Evolutionary conservation across 2,329 filamentous ascomycete species (phyloP).

Genomic region (Alternaria postmessia): DNA sequence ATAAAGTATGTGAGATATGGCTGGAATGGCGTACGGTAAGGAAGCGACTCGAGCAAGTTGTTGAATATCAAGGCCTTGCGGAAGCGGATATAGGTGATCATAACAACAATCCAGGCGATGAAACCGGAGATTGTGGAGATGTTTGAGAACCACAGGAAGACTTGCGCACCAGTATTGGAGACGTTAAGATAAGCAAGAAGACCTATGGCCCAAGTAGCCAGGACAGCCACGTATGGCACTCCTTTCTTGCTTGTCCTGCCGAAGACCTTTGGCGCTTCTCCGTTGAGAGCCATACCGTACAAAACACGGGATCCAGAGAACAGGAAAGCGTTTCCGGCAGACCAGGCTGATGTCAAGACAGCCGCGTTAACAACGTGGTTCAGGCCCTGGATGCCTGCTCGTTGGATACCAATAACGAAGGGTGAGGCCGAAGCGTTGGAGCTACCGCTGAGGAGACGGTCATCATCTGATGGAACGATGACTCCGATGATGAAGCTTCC

Average conservation of each 20-base stretch:
- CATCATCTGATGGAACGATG: conserved; percentile 64
- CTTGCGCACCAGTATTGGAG: conserved; percentile 54
- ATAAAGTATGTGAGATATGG: conserved; percentile 66
- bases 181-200: conserved; percentile 61
- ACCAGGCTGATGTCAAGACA: conserved; percentile 76
- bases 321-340: conserved; percentile 74
- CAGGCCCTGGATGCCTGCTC: conserved; percentile 72
- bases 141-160: conserved; percentile 76
- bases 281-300: conserved; percentile 58
- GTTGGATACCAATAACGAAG: conserved; percentile 72
- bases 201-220: conserved; percentile 52
- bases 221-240: conserved; percentile 52
- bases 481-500: conserved; percentile 67
- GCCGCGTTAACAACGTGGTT: conserved; percentile 79
- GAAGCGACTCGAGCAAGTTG: conserved; percentile 64
- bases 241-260: conserved; percentile 56
- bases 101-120: conserved; percentile 64
- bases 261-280: conserved; percentile 62
- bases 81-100: conserved; percentile 69
- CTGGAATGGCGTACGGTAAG: conserved; percentile 58
- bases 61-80: conserved; percentile 57
- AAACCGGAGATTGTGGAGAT: conserved; percentile 68
- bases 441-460: conserved; percentile 50
- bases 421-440: conserved; percentile 48
- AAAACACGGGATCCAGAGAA: conserved; percentile 61